Conservation (phyloP, 768 basidiomycete species). For the Ramaria sp. region DNA sequence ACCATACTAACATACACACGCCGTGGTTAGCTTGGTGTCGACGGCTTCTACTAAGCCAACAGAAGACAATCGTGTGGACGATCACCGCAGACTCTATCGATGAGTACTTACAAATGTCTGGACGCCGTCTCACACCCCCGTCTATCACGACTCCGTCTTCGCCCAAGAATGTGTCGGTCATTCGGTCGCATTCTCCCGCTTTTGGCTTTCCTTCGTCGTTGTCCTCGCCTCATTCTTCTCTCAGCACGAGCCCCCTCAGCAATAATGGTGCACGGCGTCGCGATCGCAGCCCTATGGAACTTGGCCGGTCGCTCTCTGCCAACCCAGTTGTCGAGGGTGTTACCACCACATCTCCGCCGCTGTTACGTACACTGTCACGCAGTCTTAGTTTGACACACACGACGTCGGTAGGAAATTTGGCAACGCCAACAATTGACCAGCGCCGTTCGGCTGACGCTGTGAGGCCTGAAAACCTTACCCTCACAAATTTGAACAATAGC, state of each 20-base stretch:
- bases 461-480: neutral
- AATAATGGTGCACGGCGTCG: neutral
- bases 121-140: neutral
- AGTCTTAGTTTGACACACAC: neutral
- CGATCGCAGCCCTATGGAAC: neutral
- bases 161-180: neutral
- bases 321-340: neutral
- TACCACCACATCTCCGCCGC: neutral
- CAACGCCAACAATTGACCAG: neutral
- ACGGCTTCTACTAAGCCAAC: neutral
- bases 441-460: slow-evolving; percentile 1
- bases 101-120: neutral
- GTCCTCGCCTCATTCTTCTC: slow-evolving; percentile 1
- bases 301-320: neutral
- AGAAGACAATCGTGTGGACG: neutral
- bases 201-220: slow-evolving; percentile 1
- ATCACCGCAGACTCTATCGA: slow-evolving; percentile 3
- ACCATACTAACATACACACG: neutral
- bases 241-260: neutral
- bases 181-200: slow-evolving; percentile 1
- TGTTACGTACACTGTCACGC: neutral
- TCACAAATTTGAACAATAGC: neutral
- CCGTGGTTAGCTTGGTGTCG: slow-evolving; percentile 3
- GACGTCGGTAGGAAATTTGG: neutral
- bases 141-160: neutral